phyloP scores from a whole-genome alignment of 2,329 filamentous ascomycete species.

The Stylonectria norvegica region DNA sequence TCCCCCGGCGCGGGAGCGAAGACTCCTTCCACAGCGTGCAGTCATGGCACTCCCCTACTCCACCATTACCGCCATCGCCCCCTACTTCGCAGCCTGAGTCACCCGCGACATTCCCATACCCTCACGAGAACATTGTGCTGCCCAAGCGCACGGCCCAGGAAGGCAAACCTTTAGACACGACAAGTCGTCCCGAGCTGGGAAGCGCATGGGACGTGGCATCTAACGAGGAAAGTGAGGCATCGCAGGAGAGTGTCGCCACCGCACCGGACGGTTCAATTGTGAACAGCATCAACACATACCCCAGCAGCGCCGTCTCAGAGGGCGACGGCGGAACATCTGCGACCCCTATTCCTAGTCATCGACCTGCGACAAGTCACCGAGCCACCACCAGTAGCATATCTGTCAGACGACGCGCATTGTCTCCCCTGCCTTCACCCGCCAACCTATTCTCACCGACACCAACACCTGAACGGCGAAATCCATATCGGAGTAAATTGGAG shows the following conservation, averaged over 20 bases:
- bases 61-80: constrained; percentile 42
- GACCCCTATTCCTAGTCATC: constrained; percentile 7
- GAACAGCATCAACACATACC: constrained; percentile 3
- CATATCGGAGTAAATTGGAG: constrained; percentile 21
- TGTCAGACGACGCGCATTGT: constrained; percentile 48
- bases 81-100: constrained; percentile 39
- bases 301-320: constrained; percentile 1
- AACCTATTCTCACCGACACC: constrained; percentile 57
- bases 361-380: constrained; percentile 18
- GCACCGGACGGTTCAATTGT: constrained; percentile 15
- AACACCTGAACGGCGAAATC: constrained; percentile 25
- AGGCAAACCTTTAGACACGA: constrained; percentile 5
- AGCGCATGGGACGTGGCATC: constrained; percentile 24
- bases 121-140: constrained; percentile 39
- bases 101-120: constrained; percentile 37
- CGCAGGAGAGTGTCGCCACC: constrained; percentile 25
- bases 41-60: constrained; percentile 46
- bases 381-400: constrained; percentile 26
- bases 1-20: constrained; percentile 24
- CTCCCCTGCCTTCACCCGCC: constrained; percentile 65
- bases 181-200: constrained; percentile 12
- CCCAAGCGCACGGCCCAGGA: constrained; percentile 16
- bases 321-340: constrained; percentile 1
- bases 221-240: constrained; percentile 22
- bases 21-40: constrained; percentile 55